These are phyloP conservation scores for Panaeolus cyanescens DNA, from an alignment of 768 basidiomycete genomes.

Conservation along the genomic window DNA sequence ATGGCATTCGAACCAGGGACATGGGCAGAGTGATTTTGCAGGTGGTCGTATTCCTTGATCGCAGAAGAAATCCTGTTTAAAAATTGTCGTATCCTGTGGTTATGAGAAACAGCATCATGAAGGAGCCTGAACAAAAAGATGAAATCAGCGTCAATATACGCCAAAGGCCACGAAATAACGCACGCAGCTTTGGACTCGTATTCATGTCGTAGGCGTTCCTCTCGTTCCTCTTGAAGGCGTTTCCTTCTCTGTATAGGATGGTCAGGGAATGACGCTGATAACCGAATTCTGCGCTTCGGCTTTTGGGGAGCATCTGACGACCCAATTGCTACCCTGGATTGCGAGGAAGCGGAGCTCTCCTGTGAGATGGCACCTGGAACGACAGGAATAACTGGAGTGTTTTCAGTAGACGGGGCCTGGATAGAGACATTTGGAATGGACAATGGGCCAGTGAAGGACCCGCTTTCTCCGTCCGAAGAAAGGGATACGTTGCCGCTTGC, in stretches of 20 bases:
- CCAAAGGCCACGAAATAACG: conserved; percentile 18
- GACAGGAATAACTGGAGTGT: conserved; percentile 4
- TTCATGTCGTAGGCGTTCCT: conserved; percentile 52
- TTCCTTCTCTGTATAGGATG: conserved; percentile 24
- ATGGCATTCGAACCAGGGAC: conserved; percentile 48
- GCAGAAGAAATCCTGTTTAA: conserved; percentile 64
- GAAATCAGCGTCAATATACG: background rate
- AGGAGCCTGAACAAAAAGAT: conserved; percentile 46
- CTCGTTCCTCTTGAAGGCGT: conserved; percentile 39
- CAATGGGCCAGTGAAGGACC: conserved; percentile 1
- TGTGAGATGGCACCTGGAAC: conserved; percentile 12
- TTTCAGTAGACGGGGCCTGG: conserved; percentile 21
- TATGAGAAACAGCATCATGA: conserved; percentile 59
- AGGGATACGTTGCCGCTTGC: background rate
- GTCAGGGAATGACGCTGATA: conserved; percentile 27
- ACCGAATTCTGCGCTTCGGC: conserved; percentile 19
- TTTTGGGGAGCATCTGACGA: conserved; percentile 14
- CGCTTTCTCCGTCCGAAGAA: background rate
- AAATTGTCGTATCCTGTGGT: conserved; percentile 67
- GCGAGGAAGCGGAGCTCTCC: conserved; percentile 17
- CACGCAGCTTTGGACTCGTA: conserved; percentile 63
- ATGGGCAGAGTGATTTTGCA: conserved; percentile 53
- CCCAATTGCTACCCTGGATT: conserved; percentile 10
- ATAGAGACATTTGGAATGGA: conserved; percentile 19
- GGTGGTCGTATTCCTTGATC: conserved; percentile 65